These are phyloP conservation scores for Hanseniaspora hatyaiensis DNA, from an alignment of 805 yeast genomes.

Conservation along the genomic window DNA sequence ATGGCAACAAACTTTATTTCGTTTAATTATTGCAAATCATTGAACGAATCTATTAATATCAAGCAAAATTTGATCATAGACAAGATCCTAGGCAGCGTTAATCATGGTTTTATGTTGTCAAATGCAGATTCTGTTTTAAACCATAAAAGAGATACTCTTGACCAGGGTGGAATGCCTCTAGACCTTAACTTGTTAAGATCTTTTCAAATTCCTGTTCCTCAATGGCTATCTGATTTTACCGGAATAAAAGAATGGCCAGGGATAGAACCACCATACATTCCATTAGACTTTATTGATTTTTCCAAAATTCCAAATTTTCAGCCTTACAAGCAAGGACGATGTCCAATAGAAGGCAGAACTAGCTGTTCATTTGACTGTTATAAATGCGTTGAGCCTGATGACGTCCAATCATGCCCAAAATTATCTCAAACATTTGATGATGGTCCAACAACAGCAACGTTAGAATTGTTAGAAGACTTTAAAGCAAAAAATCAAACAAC, in stretches of 20 bases:
- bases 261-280: conserved; percentile 74
- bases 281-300: conserved; percentile 59
- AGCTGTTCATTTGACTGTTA: conserved; percentile 80
- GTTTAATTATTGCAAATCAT: no score
- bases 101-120: no score
- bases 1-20: no score
- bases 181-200: conserved; percentile 3
- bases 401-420: conserved; percentile 58
- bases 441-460: conserved; percentile 75
- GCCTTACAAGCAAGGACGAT: conserved; percentile 45
- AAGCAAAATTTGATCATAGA: no score
- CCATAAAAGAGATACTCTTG: neutral
- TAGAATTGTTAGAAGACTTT: conserved; percentile 44
- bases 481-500: conserved; percentile 33
- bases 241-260: conserved; percentile 78
- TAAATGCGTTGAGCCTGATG: conserved; percentile 66
- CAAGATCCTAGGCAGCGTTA: no score
- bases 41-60: no score
- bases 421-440: conserved; percentile 89
- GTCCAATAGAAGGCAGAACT: conserved; percentile 39
- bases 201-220: conserved; percentile 48
- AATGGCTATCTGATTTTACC: conserved; percentile 67
- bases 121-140: neutral
- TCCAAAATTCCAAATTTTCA: conserved; percentile 39
- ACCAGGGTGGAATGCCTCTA: conserved; percentile 1